Percentiles rank a stretch among this genome's conserved stretches.
phyloP scores from a whole-genome alignment of 148 eudicot genomes.

The Spergularia bocconei region DNA sequence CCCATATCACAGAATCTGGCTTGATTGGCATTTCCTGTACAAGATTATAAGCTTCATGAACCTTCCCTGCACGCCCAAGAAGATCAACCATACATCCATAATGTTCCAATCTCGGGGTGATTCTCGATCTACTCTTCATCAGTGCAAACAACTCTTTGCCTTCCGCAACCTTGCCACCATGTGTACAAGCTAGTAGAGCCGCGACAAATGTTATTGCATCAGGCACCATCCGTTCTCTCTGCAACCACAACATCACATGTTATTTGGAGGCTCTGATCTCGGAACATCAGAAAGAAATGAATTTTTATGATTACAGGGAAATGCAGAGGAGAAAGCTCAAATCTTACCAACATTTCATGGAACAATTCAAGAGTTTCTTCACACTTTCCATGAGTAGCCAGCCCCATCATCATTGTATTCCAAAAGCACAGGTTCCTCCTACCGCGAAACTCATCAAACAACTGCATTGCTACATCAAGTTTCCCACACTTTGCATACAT shows the following conservation, averaged over 20 bases:
- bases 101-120: slow-evolving; percentile 53
- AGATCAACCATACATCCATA: slow-evolving; percentile 76
- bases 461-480: slow-evolving; percentile 42
- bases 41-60: slow-evolving; percentile 45
- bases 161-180: slow-evolving; percentile 45
- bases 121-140: slow-evolving; percentile 37
- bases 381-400: slow-evolving; percentile 50
- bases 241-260: neutral
- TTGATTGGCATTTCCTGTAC: slow-evolving; percentile 43
- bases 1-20: slow-evolving; percentile 58
- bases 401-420: slow-evolving; percentile 72
- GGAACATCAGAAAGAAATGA: neutral
- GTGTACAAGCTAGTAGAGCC: slow-evolving; percentile 56
- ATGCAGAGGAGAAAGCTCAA: slow-evolving; percentile 7
- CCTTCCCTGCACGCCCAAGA: slow-evolving; percentile 58
- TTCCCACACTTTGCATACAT: slow-evolving; percentile 68
- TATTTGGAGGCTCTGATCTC: neutral
- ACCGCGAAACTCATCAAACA: slow-evolving; percentile 54
- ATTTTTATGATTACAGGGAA: neutral
- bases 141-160: slow-evolving; percentile 45
- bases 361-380: slow-evolving; percentile 51
- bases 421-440: slow-evolving; percentile 56
- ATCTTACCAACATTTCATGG: slow-evolving; percentile 46
- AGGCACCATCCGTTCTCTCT: slow-evolving; percentile 44
- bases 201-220: slow-evolving; percentile 58